Conservation (phyloP, 2,329 filamentous ascomycete species). For the Neurospora crassa region DNA sequence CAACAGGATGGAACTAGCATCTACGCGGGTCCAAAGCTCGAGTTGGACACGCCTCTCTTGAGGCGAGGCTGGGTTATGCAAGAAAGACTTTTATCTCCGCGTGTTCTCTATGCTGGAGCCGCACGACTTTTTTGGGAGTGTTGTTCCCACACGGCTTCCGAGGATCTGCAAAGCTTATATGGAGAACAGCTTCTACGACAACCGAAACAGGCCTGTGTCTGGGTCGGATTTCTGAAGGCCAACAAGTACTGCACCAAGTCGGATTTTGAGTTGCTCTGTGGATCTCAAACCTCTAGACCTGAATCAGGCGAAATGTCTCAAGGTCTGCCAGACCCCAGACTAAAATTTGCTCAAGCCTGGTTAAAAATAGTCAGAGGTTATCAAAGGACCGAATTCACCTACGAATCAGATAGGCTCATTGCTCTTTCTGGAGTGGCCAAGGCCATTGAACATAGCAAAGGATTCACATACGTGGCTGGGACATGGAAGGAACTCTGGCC, state of each 20-base stretch:
- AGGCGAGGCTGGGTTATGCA: conserved; percentile 5
- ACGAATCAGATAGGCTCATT: background rate
- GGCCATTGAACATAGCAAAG: background rate
- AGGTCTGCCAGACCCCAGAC: background rate
- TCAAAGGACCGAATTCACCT: background rate
- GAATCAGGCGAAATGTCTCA: background rate
- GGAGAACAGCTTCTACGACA: background rate
- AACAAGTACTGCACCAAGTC: background rate
- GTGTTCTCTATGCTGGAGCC: conserved; percentile 1
- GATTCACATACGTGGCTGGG: background rate
- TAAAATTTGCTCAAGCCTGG: background rate
- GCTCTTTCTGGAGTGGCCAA: background rate
- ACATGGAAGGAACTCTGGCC: background rate
- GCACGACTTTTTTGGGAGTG: conserved; percentile 2
- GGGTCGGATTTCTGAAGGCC: fast-evolving
- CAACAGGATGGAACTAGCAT: background rate
- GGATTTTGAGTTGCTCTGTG: background rate
- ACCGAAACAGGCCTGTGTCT: background rate
- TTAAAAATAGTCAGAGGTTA: background rate
- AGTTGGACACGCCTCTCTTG: background rate
- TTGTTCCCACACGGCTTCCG: background rate
- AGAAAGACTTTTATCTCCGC: conserved; percentile 3
- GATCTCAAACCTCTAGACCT: background rate
- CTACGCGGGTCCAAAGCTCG: background rate
- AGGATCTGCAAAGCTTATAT: fast-evolving